Evolutionary conservation across 108 stramenopile genomes (phyloP).

Genomic region (Nitzschia inconspicua): DNA sequence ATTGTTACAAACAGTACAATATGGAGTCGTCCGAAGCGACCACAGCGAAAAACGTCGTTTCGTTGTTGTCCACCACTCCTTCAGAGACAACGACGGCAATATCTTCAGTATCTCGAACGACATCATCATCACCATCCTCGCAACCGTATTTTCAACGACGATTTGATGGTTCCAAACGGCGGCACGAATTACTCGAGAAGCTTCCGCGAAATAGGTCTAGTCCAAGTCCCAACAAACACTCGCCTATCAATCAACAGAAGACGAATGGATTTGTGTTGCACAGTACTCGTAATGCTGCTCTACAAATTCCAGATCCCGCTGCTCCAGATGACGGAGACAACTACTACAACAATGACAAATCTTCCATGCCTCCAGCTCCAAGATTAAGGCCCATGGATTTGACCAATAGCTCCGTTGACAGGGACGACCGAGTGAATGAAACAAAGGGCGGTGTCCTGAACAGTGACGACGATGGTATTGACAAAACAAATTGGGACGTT

Average conservation of each 20-base stretch:
- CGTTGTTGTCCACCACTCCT: too few relatives aligned
- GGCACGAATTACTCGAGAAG: constrained; percentile 13
- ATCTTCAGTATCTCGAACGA: too few relatives aligned
- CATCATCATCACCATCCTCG: too few relatives aligned
- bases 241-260: background rate
- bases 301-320: background rate
- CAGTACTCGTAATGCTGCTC: background rate
- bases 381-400: background rate
- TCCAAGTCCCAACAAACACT: background rate
- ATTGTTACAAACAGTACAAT: too few relatives aligned
- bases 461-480: background rate
- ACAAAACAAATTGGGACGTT: background rate
- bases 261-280: background rate
- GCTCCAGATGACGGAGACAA: background rate
- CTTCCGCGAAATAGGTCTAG: constrained; percentile 1
- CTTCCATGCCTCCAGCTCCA: background rate
- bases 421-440: background rate
- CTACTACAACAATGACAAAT: background rate
- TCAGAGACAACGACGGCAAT: too few relatives aligned
- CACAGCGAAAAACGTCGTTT: too few relatives aligned
- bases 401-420: background rate
- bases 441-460: background rate
- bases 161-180: constrained; percentile 9
- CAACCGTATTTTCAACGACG: constrained; percentile 19
- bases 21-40: too few relatives aligned